A percentile compares a stretch with the other conserved stretches of the same genome.
Evolutionary conservation across 805 yeast genomes (phyloP).

Genomic region (Blastobotrys americana): DNA sequence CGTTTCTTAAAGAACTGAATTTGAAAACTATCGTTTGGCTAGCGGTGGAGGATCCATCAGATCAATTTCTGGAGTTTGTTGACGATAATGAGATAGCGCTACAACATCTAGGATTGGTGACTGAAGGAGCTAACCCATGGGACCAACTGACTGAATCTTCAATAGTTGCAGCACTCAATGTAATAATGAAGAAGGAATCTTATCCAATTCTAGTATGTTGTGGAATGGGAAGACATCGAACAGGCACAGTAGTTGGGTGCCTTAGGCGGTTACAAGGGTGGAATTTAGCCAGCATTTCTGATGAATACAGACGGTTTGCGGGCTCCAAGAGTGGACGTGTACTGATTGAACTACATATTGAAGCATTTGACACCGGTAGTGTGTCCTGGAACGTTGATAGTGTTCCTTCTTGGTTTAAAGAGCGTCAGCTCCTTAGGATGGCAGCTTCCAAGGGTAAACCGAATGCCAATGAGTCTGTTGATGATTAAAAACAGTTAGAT

Average conservation of each 20-base stretch:
- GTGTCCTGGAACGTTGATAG: slow-evolving; percentile 36
- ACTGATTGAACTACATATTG: slow-evolving; percentile 83
- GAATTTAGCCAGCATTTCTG: slow-evolving; percentile 92
- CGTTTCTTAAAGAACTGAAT: slow-evolving; percentile 67
- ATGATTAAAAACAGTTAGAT: not conserved
- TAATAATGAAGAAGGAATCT: slow-evolving; percentile 62
- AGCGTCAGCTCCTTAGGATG: not conserved
- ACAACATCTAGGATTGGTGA: slow-evolving; percentile 75
- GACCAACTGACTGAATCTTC: slow-evolving; percentile 83
- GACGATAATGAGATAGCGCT: slow-evolving; percentile 63
- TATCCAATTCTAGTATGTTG: slow-evolving; percentile 90
- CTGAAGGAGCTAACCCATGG: slow-evolving; percentile 91
- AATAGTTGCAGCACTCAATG: slow-evolving; percentile 68
- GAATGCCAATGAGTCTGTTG: not conserved
- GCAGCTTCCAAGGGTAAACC: not conserved
- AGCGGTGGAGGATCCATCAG: slow-evolving; percentile 93
- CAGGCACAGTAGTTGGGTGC: slow-evolving; percentile 96
- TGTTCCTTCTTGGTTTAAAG: slow-evolving; percentile 43
- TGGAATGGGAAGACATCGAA: slow-evolving; percentile 97
- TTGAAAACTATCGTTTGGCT: slow-evolving; percentile 85
- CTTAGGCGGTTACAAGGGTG: slow-evolving; percentile 89
- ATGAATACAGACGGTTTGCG: slow-evolving; percentile 89
- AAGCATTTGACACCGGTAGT: slow-evolving; percentile 48
- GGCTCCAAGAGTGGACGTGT: slow-evolving; percentile 91
- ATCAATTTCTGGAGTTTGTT: slow-evolving; percentile 75